Evolutionary conservation across 1,284 basidiomycete genomes (phyloP).

Genomic region (Vanrija pseudolonga): DNA sequence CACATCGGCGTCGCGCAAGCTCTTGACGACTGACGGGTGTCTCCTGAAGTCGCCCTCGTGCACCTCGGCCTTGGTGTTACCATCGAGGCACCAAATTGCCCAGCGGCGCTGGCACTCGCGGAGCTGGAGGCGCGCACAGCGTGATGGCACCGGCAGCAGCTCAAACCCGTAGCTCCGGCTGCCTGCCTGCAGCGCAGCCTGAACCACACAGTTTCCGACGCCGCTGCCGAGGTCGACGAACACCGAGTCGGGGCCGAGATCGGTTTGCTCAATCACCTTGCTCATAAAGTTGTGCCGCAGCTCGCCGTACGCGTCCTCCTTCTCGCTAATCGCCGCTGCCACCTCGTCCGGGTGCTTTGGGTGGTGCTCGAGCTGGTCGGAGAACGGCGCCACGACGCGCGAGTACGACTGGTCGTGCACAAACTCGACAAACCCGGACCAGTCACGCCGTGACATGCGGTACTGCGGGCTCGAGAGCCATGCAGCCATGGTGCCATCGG

Average conservation of each 20-base stretch:
- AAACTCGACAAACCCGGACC: conserved; percentile 48
- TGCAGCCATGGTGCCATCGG: conserved; percentile 35
- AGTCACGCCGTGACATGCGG: conserved; percentile 40
- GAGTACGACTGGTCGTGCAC: conserved; percentile 56
- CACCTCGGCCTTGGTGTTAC: conserved; percentile 48
- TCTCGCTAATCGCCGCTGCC: conserved; percentile 36
- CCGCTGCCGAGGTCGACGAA: conserved; percentile 57
- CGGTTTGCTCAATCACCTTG: conserved; percentile 43
- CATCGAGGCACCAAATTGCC: conserved; percentile 53
- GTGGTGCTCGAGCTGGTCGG: conserved; percentile 48
- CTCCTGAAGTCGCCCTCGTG: conserved; percentile 55
- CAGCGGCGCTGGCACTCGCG: conserved; percentile 52
- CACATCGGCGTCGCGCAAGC: conserved; percentile 53
- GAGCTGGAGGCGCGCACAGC: conserved; percentile 52
- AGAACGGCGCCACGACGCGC: conserved; percentile 54
- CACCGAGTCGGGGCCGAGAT: conserved; percentile 36
- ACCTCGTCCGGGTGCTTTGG: conserved; percentile 45
- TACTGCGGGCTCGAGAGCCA: conserved; percentile 24
- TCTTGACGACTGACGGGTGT: conserved; percentile 34
- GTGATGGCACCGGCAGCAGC: conserved; percentile 52
- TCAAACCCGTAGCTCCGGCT: conserved; percentile 54
- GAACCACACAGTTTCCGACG: conserved; percentile 56
- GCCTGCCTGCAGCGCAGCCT: conserved; percentile 55
- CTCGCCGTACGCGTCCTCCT: conserved; percentile 49
- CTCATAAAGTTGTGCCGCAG: conserved; percentile 46